Evolutionary conservation across 768 basidiomycete species (phyloP).

Genomic region (Tricholoma furcatifolium): DNA sequence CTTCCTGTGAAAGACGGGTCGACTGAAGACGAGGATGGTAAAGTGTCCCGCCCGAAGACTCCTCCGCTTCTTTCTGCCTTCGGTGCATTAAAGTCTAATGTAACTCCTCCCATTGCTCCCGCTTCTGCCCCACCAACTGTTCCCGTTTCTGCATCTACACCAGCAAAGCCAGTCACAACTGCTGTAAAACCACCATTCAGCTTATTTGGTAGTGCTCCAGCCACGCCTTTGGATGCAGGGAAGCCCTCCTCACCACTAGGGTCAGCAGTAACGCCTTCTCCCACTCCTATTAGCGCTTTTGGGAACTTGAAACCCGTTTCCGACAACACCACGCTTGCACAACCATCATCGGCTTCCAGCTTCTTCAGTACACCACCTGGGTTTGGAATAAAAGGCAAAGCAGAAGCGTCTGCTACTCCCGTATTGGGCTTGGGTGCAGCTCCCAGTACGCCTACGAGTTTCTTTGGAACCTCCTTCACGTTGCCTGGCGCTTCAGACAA

Average conservation of each 20-base stretch:
- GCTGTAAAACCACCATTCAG: background rate
- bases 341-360: constrained; percentile 1
- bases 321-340: background rate
- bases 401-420: background rate
- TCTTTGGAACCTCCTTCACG: constrained; percentile 10
- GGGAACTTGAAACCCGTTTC: background rate
- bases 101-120: background rate
- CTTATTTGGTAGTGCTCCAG: background rate
- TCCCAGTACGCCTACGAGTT: constrained; percentile 1
- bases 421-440: background rate
- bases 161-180: background rate
- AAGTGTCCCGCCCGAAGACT: constrained; percentile 42
- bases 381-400: background rate
- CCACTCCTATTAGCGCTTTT: background rate
- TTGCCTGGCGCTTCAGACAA: background rate
- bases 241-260: background rate
- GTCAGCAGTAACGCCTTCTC: background rate
- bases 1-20: constrained; percentile 27
- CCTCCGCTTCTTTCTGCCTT: constrained; percentile 44
- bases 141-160: background rate
- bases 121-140: constrained; percentile 3
- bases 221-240: background rate
- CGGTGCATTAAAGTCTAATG: constrained; percentile 12
- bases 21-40: constrained; percentile 21
- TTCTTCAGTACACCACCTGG: constrained; percentile 1